Evolutionary conservation across 176 grass and related monocot species (phyloP).

Genomic region (Urochloa ruziziensis): DNA sequence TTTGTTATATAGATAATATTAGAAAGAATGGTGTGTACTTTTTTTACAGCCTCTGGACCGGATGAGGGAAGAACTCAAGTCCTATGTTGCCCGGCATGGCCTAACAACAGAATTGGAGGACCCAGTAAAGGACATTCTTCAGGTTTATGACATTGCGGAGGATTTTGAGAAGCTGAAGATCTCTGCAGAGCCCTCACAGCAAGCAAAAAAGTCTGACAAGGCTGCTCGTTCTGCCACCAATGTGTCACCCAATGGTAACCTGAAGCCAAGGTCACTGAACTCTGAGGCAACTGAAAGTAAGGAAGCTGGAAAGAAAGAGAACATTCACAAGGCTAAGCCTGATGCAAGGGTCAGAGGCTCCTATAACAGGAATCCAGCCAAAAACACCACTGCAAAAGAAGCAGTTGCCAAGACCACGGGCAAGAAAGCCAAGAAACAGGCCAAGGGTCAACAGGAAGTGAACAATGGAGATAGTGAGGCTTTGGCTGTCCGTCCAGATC

Average conservation of each 20-base stretch:
- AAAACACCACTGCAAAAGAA: conserved; percentile 35
- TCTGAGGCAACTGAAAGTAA: conserved; percentile 32
- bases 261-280: conserved; percentile 73
- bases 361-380: conserved; percentile 31
- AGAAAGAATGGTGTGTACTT: background rate
- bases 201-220: conserved; percentile 59
- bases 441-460: conserved; percentile 42
- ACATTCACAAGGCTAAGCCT: conserved; percentile 45
- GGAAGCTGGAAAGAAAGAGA: conserved; percentile 40
- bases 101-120: conserved; percentile 56
- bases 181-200: conserved; percentile 32
- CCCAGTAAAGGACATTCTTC: conserved; percentile 63
- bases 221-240: conserved; percentile 13
- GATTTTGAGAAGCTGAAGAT: conserved; percentile 79
- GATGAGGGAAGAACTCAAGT: conserved; percentile 88
- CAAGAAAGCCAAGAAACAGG: conserved; percentile 58
- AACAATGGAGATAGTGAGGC: conserved; percentile 34
- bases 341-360: conserved; percentile 52
- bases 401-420: conserved; percentile 12
- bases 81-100: conserved; percentile 60
- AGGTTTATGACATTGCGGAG: conserved; percentile 67
- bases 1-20: conserved; percentile 7
- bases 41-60: conserved; percentile 68
- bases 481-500: background rate
- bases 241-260: conserved; percentile 46